These are phyloP conservation scores for Penicillium antarcticum DNA, from an alignment of 495 filamentous ascomycete species.

Conservation along the genomic window DNA sequence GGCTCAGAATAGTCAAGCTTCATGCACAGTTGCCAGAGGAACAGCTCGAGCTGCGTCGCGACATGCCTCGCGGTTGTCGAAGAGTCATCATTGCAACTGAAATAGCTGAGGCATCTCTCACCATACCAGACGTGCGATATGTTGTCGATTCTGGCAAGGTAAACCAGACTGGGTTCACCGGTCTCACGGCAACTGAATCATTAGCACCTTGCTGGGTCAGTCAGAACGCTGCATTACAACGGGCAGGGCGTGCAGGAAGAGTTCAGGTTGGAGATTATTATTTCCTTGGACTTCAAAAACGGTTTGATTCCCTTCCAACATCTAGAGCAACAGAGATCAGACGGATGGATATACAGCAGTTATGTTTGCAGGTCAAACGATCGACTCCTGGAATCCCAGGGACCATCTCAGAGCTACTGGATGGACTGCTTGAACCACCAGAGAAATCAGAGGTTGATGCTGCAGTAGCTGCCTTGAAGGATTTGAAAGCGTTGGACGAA, in stretches of 20 bases:
- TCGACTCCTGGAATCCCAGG: background rate
- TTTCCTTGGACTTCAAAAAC: constrained; percentile 49
- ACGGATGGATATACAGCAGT: constrained; percentile 9
- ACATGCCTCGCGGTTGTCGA: constrained; percentile 45
- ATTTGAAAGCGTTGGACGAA: constrained; percentile 46
- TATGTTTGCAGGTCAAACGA: constrained; percentile 15
- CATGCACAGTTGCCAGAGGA: constrained; percentile 48
- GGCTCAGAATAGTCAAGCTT: constrained; percentile 47
- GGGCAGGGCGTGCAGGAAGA: constrained; percentile 57
- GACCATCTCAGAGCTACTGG: constrained; percentile 44
- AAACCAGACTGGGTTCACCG: constrained; percentile 50
- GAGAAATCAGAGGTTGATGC: constrained; percentile 34
- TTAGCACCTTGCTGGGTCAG: constrained; percentile 51
- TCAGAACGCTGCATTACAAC: constrained; percentile 52
- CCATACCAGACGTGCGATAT: constrained; percentile 56
- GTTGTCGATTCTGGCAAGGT: constrained; percentile 56
- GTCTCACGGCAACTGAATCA: constrained; percentile 38
- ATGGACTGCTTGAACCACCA: constrained; percentile 53
- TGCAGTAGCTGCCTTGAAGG: constrained; percentile 43
- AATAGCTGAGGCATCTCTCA: constrained; percentile 60
- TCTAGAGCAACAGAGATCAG: constrained; percentile 42
- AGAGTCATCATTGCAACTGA: constrained; percentile 59
- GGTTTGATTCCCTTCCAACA: constrained; percentile 44
- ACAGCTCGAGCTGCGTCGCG: constrained; percentile 44
- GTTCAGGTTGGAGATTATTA: constrained; percentile 58